Evolutionary conservation across 2,329 filamentous ascomycete genomes (phyloP), one percentile per base, ranked within the genome.

Genomic region (Aspergillus sp.): DNA sequence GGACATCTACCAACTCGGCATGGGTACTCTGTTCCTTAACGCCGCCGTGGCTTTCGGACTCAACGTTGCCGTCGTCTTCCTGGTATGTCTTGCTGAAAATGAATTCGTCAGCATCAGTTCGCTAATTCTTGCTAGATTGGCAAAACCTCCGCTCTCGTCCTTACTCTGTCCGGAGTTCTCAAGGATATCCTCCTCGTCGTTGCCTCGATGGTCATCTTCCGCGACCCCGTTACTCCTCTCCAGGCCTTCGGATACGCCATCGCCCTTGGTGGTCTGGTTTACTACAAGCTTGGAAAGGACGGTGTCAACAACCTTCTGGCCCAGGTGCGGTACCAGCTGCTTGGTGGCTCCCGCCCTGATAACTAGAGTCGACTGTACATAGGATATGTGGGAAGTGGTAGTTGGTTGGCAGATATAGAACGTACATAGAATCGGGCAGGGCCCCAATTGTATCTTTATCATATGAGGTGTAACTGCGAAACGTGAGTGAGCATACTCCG

Each of bases 121-220:
- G 38, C 61, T 71, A 62, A 68, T 50, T 6, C 1, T 3, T 21
- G 8, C 25, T 68, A 93, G 90, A 94, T 94, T 70, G 90, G 90
- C 73, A 91, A 90, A 78, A 94, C 90, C 8, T 94, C 90, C 5
- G 89, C 89, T 59, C 86, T 95, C 49, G 90, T 92, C 71, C 88
- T 94, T 76, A 92, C 90, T 36, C 85, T 94, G 41, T 91, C 88
- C 59, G 90, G 91, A 72, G 90, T 94, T 64, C 84, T 93, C 71
- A 94, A 94, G 78, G 90, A 91, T 73, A 92, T 94, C 63, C 84
- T 94, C 59, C 87, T 95, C 57, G 90, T 94, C 65, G 80, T 84
- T 62, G 83, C 86, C 58, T 91, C 89, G 59, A 88, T 93, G 75
- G 72, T 90, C 69, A 88, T 93, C 72, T 93, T 90, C 87, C 81